Evolutionary conservation across 2,329 filamentous ascomycete species (phyloP), one percentile per base, ranked within the genome.

Genomic region (Monosporascus sp.): DNA sequence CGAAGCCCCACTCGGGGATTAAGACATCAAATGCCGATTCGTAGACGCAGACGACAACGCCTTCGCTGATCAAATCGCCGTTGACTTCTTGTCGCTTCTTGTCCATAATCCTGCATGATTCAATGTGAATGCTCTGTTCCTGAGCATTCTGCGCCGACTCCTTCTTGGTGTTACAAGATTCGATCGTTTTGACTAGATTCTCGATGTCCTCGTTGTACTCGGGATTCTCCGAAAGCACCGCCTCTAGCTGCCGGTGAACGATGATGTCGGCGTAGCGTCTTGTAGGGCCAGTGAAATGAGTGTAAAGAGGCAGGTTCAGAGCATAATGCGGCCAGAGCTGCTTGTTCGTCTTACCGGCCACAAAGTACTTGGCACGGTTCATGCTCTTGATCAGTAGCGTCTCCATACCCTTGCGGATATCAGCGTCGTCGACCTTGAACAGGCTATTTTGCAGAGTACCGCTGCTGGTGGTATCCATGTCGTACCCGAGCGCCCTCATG

Each of bases 131-230:
- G 71, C 94, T 97, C 76, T 99, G 94, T 72, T 99, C 94, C 71
- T 99, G 94, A 16, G 94, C 94, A 66, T 91, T 94, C 75, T 96
- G 93, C 1, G 94, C 91, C 14, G 92, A 97, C 69, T 99, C 94
- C 73, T 97, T 99, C 85, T 97, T 99, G 68, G 90, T 96, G 77
- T 99, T 99, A 81, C 91, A 96, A 62, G 90, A 85, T 73, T 99
- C 94, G 8, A 92, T 89, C 49, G 89, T 96, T 83, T 97, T 99
- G 64, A 86, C 86, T 43, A 99, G 78, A 53, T 80, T 86, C 68
- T 99, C 94, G 56, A 94, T 72, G 57, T 99, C 94, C 61, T 99
- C 94, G 5, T 77, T 85, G 71, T 94, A 97, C 65, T 97, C 91
- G 48, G 90, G 80, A 58, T 86, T 82, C 52, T 91, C 84, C 1